These are phyloP conservation scores for Solanum sejunctum DNA, from an alignment of 257 asterid genomes.

Conservation along the genomic window DNA sequence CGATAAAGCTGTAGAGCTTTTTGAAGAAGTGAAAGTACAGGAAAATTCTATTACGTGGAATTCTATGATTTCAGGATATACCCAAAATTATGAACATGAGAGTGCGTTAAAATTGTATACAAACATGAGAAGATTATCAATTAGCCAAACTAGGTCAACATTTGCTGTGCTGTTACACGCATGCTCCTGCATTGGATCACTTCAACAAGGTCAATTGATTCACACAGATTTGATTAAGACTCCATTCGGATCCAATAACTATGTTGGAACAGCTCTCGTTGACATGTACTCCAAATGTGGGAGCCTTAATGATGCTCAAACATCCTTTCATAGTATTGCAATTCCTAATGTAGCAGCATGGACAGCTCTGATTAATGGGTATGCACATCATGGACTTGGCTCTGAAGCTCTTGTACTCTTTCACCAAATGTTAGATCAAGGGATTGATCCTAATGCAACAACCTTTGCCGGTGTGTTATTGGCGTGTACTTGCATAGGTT, in stretches of 20 bases:
- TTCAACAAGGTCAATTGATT: conserved; percentile 47
- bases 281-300: conserved; percentile 91
- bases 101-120: conserved; percentile 39
- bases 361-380: conserved; percentile 66
- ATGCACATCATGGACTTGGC: conserved; percentile 51
- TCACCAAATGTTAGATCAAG: conserved; percentile 37
- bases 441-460: conserved; percentile 54
- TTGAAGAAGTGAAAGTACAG: conserved; percentile 41
- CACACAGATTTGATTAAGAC: conserved; percentile 58
- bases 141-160: conserved; percentile 54
- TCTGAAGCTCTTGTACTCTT: conserved; percentile 35
- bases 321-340: conserved; percentile 37
- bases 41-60: conserved; percentile 65
- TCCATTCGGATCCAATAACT: conserved; percentile 39
- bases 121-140: conserved; percentile 44
- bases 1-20: conserved; percentile 47
- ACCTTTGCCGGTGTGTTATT: conserved; percentile 64
- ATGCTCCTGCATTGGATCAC: conserved; percentile 60
- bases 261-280: conserved; percentile 60
- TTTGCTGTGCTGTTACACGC: conserved; percentile 51
- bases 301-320: conserved; percentile 45
- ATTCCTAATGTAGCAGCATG: conserved; percentile 62
- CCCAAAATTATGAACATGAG: conserved; percentile 38
- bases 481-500: conserved; percentile 52
- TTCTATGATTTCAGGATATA: conserved; percentile 74